These are phyloP conservation scores for Purpureocillium lavendulum DNA, from an alignment of 2,329 filamentous ascomycete genomes.

Conservation along the genomic window DNA sequence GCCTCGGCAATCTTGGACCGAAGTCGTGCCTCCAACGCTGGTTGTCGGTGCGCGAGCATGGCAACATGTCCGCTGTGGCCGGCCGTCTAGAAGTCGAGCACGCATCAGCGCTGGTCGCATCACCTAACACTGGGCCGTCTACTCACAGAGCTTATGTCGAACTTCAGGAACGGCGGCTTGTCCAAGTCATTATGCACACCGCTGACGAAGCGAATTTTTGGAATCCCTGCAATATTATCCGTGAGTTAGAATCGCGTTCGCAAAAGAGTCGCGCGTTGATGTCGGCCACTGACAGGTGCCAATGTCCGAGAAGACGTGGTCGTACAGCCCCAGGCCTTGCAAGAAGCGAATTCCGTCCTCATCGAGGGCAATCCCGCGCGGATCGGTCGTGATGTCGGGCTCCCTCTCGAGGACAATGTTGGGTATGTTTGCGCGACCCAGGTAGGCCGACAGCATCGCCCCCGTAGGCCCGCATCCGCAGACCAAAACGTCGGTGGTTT, in stretches of 20 bases:
- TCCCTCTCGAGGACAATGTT: constrained; percentile 18
- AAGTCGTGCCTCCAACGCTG: constrained; percentile 12
- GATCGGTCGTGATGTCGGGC: constrained; percentile 15
- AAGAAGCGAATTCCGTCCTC: constrained; percentile 19
- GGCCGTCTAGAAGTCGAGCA: constrained; percentile 10
- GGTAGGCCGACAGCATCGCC: constrained; percentile 13
- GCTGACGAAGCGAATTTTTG: constrained; percentile 8
- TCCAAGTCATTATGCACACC: constrained; percentile 3
- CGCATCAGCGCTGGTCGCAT: neutral
- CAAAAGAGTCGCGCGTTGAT: neutral
- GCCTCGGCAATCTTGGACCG: constrained; percentile 15
- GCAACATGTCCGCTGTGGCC: constrained; percentile 16
- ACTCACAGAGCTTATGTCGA: constrained; percentile 9
- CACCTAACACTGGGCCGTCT: neutral
- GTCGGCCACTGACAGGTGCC: constrained; percentile 8
- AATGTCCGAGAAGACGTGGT: constrained; percentile 13
- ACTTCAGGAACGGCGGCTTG: constrained; percentile 8
- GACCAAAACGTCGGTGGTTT: constrained; percentile 14
- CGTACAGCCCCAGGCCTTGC: constrained; percentile 14
- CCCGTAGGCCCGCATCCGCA: constrained; percentile 18
- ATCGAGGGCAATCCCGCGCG: constrained; percentile 20
- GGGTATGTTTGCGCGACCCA: constrained; percentile 7
- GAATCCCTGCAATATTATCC: constrained; percentile 2
- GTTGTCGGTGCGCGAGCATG: constrained; percentile 18
- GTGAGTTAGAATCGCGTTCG: neutral